Conservation (phyloP, 2,329 filamentous ascomycete species). For the Dothidotthia symphoricarpi region DNA sequence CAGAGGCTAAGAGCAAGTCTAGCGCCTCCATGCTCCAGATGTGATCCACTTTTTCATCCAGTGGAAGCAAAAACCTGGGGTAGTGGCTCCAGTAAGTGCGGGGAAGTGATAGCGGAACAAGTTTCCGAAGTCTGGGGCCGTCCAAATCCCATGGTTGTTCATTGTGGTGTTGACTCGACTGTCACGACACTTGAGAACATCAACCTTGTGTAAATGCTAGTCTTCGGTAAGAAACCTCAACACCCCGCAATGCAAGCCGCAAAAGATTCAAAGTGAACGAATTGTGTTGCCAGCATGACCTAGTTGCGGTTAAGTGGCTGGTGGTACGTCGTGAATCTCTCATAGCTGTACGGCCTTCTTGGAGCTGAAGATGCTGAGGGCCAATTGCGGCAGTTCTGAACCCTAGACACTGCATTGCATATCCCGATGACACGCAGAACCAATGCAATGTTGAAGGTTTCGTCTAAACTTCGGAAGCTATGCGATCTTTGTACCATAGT, state of each 20-base stretch:
- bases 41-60: constrained; percentile 9
- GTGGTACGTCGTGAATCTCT: no score
- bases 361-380: no score
- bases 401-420: no score
- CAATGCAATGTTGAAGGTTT: no score
- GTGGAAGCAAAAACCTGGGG: constrained; percentile 19
- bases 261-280: background rate
- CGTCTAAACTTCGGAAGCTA: background rate
- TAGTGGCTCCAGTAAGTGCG: constrained; percentile 21
- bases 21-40: constrained; percentile 1
- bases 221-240: constrained; percentile 12
- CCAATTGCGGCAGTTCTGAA: no score
- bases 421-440: no score
- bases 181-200: constrained; percentile 3
- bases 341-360: no score
- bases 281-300: constrained; percentile 5
- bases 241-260: constrained; percentile 14
- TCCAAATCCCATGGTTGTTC: constrained; percentile 1
- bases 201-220: constrained; percentile 3
- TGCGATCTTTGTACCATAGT: background rate
- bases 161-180: constrained; percentile 20
- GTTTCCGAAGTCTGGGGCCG: constrained; percentile 7
- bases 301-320: background rate
- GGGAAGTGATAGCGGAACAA: constrained; percentile 17
- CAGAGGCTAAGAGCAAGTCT: background rate